Evolutionary conservation across 768 basidiomycete species (phyloP).

Genomic region (Cystofilobasidium bisporidii): DNA sequence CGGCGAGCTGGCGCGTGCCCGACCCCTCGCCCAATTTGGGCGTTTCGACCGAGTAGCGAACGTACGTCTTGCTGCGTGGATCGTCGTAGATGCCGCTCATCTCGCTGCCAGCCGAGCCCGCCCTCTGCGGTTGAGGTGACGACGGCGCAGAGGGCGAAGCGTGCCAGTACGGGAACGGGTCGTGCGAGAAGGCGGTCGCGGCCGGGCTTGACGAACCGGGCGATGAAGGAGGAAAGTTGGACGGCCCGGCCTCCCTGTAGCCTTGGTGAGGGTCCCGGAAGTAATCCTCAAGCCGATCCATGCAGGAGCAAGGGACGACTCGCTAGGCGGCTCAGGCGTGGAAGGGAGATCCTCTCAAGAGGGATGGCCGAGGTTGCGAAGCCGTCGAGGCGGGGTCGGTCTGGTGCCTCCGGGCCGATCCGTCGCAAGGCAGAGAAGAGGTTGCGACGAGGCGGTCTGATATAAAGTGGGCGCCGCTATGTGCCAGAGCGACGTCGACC

Average conservation of each 20-base stretch:
- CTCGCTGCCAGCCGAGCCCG: neutral
- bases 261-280: neutral
- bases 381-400: no score
- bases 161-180: neutral
- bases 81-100: neutral
- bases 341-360: no score
- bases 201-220: neutral
- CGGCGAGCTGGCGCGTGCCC: neutral
- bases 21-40: neutral
- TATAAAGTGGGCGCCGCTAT: no score
- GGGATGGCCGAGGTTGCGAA: no score
- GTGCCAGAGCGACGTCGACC: no score
- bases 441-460: no score
- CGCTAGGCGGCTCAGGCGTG: no score
- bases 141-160: neutral
- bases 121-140: neutral
- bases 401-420: no score
- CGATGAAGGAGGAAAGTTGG: neutral
- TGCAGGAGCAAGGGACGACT: neutral
- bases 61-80: neutral
- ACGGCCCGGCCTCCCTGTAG: neutral
- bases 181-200: neutral
- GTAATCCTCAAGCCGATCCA: neutral
- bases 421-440: no score
- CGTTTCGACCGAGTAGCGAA: neutral